These are phyloP conservation scores for Kappamyces sp. DNA, from an alignment of 192 early-diverging fungal species.

Conservation along the genomic window DNA sequence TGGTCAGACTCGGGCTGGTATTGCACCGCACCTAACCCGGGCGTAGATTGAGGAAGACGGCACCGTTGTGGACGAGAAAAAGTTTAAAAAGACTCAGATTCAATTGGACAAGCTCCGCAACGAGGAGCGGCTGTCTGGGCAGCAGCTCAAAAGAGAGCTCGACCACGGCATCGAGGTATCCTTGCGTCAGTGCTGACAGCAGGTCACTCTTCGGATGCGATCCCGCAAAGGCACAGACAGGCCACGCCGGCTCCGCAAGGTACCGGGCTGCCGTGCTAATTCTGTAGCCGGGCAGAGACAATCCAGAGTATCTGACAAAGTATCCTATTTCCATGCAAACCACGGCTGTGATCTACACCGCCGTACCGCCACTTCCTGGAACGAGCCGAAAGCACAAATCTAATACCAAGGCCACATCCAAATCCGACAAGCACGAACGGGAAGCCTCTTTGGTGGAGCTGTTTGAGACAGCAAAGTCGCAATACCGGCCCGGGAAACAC, in stretches of 20 bases:
- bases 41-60: slow-evolving; percentile 42
- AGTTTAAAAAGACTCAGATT: slow-evolving; percentile 51
- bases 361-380: slow-evolving; percentile 22
- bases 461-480: slow-evolving; percentile 28
- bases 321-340: slow-evolving; percentile 50
- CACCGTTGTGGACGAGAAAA: slow-evolving; percentile 36
- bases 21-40: background rate
- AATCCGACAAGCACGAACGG: slow-evolving; percentile 10
- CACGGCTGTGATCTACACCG: slow-evolving; percentile 46
- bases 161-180: slow-evolving; percentile 49
- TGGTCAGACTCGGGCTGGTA: slow-evolving; percentile 44
- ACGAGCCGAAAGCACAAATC: background rate
- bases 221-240: slow-evolving; percentile 14
- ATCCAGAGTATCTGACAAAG: slow-evolving; percentile 31
- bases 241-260: background rate
- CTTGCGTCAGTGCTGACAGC: background rate
- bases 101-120: slow-evolving; percentile 37
- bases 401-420: slow-evolving; percentile 2
- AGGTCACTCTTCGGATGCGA: slow-evolving; percentile 6
- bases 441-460: slow-evolving; percentile 12
- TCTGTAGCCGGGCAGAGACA: slow-evolving; percentile 11
- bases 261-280: background rate
- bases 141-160: slow-evolving; percentile 37
- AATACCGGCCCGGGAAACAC: slow-evolving; percentile 24
- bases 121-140: slow-evolving; percentile 27